phyloP scores from a whole-genome alignment of 148 eudicot genomes.

The Fagopyrum tataricum region DNA sequence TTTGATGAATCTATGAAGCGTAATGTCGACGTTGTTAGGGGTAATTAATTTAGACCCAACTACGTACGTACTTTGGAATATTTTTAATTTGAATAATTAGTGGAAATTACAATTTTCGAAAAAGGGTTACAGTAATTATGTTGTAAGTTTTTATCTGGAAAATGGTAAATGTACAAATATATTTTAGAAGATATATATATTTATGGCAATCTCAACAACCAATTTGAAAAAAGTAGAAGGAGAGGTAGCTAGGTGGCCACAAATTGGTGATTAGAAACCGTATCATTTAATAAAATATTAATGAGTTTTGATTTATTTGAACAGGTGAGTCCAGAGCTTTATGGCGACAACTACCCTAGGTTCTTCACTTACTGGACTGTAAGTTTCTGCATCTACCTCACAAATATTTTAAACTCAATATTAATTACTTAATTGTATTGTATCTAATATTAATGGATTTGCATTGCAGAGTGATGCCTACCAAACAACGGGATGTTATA shows the following conservation, averaged over 20 bases:
- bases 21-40: slow-evolving; percentile 5
- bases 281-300: background rate
- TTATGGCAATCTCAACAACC: background rate
- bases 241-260: background rate
- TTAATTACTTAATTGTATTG: background rate
- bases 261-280: background rate
- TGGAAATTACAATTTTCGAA: background rate
- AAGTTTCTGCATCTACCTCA: slow-evolving; percentile 17
- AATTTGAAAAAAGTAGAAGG: background rate
- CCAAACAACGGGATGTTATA: slow-evolving; percentile 72
- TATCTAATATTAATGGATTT: background rate
- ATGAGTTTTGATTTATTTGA: background rate
- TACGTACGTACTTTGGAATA: background rate
- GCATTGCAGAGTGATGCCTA: slow-evolving; percentile 54
- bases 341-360: slow-evolving; percentile 87
- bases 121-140: background rate
- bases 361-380: slow-evolving; percentile 99
- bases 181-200: background rate
- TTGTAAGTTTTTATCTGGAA: background rate
- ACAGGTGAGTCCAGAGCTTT: slow-evolving; percentile 94
- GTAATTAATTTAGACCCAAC: background rate
- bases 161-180: background rate
- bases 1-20: background rate
- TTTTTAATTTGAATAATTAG: background rate
- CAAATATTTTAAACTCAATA: background rate